phyloP scores from a whole-genome alignment of 1,284 basidiomycete genomes.

The Irpex sp. region DNA sequence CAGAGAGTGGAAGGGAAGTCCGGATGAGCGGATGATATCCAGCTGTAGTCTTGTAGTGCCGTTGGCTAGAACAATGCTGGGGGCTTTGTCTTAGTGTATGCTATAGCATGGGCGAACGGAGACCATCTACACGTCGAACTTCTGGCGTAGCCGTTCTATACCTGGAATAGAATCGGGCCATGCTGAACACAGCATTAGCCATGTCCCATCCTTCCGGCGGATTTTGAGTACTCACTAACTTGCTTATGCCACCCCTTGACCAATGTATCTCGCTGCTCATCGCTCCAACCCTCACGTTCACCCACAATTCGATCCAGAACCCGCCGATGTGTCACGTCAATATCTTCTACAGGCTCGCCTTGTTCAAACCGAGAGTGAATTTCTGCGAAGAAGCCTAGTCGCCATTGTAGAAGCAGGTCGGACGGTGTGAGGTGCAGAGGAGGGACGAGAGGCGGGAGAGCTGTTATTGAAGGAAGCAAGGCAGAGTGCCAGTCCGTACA shows the following conservation, averaged over 20 bases:
- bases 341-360: background rate
- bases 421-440: background rate
- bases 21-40: background rate
- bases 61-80: background rate
- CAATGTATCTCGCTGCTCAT: background rate
- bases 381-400: background rate
- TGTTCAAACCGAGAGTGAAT: background rate
- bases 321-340: background rate
- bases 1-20: background rate
- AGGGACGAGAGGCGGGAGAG: background rate
- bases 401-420: background rate
- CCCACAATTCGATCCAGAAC: background rate
- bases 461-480: background rate
- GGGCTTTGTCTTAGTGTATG: background rate
- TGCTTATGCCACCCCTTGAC: background rate
- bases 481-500: conserved; percentile 1
- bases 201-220: background rate
- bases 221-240: background rate
- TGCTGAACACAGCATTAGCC: background rate
- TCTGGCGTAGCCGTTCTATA: background rate
- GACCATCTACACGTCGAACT: background rate
- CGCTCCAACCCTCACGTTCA: background rate
- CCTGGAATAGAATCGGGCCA: background rate
- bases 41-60: background rate
- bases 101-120: background rate